Base-by-base conservation (phyloP, 257 asterid genomes). In the Salvia hispanica region DNA sequence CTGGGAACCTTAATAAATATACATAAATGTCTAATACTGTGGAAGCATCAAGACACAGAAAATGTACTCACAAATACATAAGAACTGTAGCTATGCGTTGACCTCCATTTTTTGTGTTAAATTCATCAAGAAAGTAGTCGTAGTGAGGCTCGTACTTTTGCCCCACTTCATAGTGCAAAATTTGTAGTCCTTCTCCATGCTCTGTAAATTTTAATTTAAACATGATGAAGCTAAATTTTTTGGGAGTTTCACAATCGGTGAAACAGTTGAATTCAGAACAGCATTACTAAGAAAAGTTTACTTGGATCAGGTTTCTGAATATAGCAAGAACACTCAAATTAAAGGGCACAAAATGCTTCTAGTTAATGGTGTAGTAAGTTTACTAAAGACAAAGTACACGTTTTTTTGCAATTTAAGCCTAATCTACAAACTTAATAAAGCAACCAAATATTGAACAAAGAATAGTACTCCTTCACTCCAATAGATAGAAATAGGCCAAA, bases 141-240 rank as follows among this genome's bases (percentile, higher is more conserved):
- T 53, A 84, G 79, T 92, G 98, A 76, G 96, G 96, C 73, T 89
- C 98, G 4, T 89, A 92, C 67, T 87, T 92, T 74, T 92, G 98
- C 52, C 97, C 96, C 72, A 68, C 93, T 75, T 89, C 97, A 64
- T 92, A 92, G 77, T 87, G 96, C 66, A 89, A 81, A 40, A 92
- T 79, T 80, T 92, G 97, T 47, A 89, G 83, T 55, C 93, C 96
- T 83, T 92, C 97, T 64, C 97, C 97, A 63, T 92, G 92, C 39
- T 84, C 98, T 92, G 95, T 50, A 70, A 62, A 66, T 69, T 53
- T 28, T 31, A 62, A 53, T 47, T 40, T 37, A 15, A 60, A 21
- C 56, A 66, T 42, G 47, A 40, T 77, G 47, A 66, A 51, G 66
- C 74, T 62, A 69, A 65, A 37, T 10, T 50, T 54, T 16, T 21